These are phyloP conservation scores for Brassica juncea DNA, from an alignment of 345 rosid species.

Conservation along the genomic window DNA sequence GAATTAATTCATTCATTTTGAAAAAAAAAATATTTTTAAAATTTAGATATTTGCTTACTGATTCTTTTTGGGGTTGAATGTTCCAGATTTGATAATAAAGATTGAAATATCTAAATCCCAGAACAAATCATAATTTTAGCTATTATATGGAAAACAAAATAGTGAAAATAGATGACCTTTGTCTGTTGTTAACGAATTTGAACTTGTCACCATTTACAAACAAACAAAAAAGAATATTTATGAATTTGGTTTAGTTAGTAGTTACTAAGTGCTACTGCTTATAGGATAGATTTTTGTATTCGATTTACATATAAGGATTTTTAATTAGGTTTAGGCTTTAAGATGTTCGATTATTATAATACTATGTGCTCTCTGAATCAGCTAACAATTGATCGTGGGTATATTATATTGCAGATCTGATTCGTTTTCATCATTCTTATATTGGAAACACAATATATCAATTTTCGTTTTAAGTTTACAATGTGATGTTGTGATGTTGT, in stretches of 20 bases:
- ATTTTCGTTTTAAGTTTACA: neutral
- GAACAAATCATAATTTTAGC: neutral
- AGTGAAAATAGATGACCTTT: neutral
- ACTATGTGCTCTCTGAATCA: conserved; percentile 27
- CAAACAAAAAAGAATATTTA: too few species aligned
- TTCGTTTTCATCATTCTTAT: neutral
- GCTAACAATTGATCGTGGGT: conserved; percentile 26
- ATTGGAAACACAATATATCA: neutral
- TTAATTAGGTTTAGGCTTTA: neutral
- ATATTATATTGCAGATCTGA: neutral
- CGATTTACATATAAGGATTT: neutral
- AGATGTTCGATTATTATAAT: neutral
- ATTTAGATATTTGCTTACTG: too few species aligned
- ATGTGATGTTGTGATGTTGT: neutral
- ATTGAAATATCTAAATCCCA: neutral
- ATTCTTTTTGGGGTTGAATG: too few species aligned
- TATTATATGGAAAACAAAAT: neutral
- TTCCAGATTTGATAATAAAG: neutral
- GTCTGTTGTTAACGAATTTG: neutral
- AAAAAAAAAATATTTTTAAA: too few species aligned
- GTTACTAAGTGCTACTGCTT: too few species aligned
- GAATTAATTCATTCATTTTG: too few species aligned
- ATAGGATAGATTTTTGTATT: too few species aligned
- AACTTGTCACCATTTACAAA: neutral
- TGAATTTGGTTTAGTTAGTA: too few species aligned